Evolutionary conservation across 78 protist genomes (phyloP), one percentile per base, ranked within the genome.

Genomic region (Cavenderia fasciculata): DNA sequence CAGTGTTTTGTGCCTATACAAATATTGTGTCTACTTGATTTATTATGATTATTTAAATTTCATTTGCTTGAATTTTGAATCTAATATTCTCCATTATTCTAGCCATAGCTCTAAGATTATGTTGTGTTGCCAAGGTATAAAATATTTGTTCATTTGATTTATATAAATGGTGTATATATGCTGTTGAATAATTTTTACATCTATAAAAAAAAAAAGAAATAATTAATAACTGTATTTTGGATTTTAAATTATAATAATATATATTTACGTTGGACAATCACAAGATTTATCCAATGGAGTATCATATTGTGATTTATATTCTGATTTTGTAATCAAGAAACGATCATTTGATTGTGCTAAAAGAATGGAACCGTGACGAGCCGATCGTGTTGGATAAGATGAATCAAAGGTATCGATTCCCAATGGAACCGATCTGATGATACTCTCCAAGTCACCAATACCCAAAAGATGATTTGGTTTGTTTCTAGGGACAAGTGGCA

Each of bases 341-440:
- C n/a, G 29, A 4, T 51, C 29, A 1, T 29, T 33, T 0, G 18
- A 21, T 2, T 65, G 59, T 0, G 40, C 12, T 5, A 36, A 7
- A 6, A 78, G 29, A 0, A 82, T 25, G 19, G 65, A 23, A n/a
- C 96, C 96, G 21, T 85, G 94, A 29, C 97, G 52, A 5, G 94
- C 96, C 0, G 77, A 41, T 40, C 94, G 49, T 4, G 97, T 89
- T 2, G 97, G 97, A 62, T 94, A 95, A 0, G 94, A 51, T 16
- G 95, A 91, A 65, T 95, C 97, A 59, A 94, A 94, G 27, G 95
- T 94, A 38, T 95, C 97, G 25, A 95, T 49, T 16, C 97, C 97
- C 31, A 92, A 52, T 33, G 86, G 92, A 29, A 95, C 73, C 27
- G 44, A 51, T 34, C 52, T 8, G 0, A 10, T 44, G 1, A 93